These are phyloP conservation scores for Salix koriyanagi DNA, from an alignment of 345 rosid species.

Conservation along the genomic window DNA sequence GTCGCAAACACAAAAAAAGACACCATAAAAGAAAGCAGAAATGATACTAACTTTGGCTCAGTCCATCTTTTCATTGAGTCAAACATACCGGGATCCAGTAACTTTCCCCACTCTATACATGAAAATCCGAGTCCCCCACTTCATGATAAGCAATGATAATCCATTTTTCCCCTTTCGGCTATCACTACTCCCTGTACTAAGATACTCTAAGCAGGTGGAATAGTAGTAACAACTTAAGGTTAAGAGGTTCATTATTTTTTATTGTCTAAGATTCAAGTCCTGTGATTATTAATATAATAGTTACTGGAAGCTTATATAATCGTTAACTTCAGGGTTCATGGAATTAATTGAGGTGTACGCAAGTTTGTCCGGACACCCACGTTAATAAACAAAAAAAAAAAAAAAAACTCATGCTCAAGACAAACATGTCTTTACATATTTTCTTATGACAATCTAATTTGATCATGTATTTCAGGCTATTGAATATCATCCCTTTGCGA, in stretches of 20 bases:
- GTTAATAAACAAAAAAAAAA: too few relatives aligned
- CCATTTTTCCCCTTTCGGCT: constrained; percentile 24
- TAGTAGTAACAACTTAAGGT: too few relatives aligned
- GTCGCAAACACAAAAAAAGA: constrained; percentile 12
- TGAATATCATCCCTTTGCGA: constrained; percentile 2
- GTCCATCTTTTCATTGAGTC: constrained; percentile 11
- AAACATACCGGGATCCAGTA: constrained; percentile 16
- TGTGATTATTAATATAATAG: too few relatives aligned
- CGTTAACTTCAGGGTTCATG: too few relatives aligned
- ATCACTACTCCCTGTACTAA: constrained; percentile 28
- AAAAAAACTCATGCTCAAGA: background rate
- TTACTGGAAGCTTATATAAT: too few relatives aligned
- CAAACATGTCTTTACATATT: background rate
- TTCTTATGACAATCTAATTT: constrained; percentile 7
- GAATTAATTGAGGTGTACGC: too few relatives aligned
- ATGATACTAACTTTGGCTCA: constrained; percentile 10
- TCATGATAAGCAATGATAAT: constrained; percentile 33
- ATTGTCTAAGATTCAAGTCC: too few relatives aligned
- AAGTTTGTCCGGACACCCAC: too few relatives aligned
- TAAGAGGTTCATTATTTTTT: too few relatives aligned
- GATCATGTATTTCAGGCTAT: constrained; percentile 3
- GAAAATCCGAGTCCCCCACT: constrained; percentile 22
- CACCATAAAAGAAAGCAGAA: constrained; percentile 15
- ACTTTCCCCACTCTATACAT: constrained; percentile 23
- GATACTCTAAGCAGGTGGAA: background rate